Base-by-base conservation (phyloP, 2,329 filamentous ascomycete species). In the Fusarium sp. region DNA sequence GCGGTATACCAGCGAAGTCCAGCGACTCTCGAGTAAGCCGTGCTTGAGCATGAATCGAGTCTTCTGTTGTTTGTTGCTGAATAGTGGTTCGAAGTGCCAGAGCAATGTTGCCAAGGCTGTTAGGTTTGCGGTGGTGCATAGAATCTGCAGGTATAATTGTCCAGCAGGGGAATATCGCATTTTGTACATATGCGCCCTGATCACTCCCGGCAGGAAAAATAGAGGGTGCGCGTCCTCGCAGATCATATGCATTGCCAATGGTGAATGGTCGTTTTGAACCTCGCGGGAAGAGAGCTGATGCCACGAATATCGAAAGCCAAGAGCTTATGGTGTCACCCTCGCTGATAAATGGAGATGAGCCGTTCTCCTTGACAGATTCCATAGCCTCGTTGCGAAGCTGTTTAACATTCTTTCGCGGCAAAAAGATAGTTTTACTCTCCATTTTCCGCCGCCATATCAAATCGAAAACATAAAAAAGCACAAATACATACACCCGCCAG, bases 141-240 rank as follows among this genome's bases (percentile, higher is more conserved):
- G 30, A 44, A 4, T 13, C 4, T 3, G 52, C 37, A 13, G 51
- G 32, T 6, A 65, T 3, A 3, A 35, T 7, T 3, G 52, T 28
- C 62, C 62, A 65, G 14, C 35, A 57, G 0, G 58, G 44, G 22
- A 63, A 52, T 0, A 53, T 20, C 0, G 58, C 61, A 11, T 65
- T 65, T 22, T 65, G 61, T 2, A 65, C 39, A 15, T 57, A 62
- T 26, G 32, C 26, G 2, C 47, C 58, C 13, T 53, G 20, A 4
- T 28, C 24, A 6, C 6, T 22, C 3, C 24, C 3, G 0, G 15
- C 30, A 8, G 61, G 47, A 28, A 65, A 65, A 3, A 65, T 22
- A 0, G 61, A 65, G 10, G 58, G 41, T 3, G 50, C 33, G 8
- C 58, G 58, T 7, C 37, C 45, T 22, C 58, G 52, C 5, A 62